Conservation (phyloP, 805 yeast genomes). For the Lipomyces sp. region DNA sequence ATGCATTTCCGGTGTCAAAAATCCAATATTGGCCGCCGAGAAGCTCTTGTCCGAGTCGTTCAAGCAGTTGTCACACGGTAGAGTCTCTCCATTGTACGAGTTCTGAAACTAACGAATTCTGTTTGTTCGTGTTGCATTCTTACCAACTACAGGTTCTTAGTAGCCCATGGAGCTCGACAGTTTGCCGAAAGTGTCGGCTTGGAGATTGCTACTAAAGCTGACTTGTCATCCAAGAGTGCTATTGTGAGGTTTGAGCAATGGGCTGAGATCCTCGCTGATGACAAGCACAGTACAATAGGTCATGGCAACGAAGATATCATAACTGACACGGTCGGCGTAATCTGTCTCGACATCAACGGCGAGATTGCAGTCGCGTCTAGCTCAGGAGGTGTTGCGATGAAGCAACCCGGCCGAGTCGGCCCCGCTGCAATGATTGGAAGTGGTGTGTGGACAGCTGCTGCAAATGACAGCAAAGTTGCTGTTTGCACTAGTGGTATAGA, state of each 20-base stretch:
- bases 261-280: conserved; percentile 23
- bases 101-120: not conserved
- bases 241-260: conserved; percentile 31
- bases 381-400: conserved; percentile 50
- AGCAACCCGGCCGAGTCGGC: conserved; percentile 49
- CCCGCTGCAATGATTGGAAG: conserved; percentile 51
- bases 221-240: conserved; percentile 35
- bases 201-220: conserved; percentile 18
- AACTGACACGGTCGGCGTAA: conserved; percentile 50
- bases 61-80: conserved; percentile 24
- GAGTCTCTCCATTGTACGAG: conserved; percentile 36
- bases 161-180: conserved; percentile 45
- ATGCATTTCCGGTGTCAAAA: conserved; percentile 43
- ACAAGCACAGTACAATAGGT: not conserved
- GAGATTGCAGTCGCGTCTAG: conserved; percentile 45
- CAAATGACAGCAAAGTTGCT: conserved; percentile 25
- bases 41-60: conserved; percentile 36
- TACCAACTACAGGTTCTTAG: conserved; percentile 42
- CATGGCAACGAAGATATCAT: conserved; percentile 13
- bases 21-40: conserved; percentile 44
- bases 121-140: not conserved
- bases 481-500: conserved; percentile 47
- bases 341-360: conserved; percentile 42
- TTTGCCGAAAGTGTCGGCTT: conserved; percentile 39
- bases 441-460: conserved; percentile 41